These are phyloP conservation scores for Vanrija humicola DNA, from an alignment of 1,284 basidiomycete species.

Conservation along the genomic window DNA sequence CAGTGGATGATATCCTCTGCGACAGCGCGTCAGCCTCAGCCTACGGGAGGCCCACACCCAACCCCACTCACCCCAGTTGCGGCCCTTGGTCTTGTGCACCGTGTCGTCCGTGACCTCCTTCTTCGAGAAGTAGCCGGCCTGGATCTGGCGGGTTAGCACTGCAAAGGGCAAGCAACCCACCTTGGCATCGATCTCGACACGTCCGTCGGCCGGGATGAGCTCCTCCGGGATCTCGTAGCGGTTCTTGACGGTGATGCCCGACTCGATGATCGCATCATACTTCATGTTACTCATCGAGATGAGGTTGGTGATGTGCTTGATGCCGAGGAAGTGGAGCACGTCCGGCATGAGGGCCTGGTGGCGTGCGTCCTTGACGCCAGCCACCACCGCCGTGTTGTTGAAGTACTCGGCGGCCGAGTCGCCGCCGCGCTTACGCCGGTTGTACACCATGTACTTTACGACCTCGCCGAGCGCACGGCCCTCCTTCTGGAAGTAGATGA, in stretches of 20 bases:
- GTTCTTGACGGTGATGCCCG: slow-evolving; percentile 76
- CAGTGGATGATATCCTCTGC: slow-evolving; percentile 33
- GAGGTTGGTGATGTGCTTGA: slow-evolving; percentile 82
- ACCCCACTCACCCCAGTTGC: slow-evolving; percentile 64
- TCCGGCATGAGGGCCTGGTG: slow-evolving; percentile 97
- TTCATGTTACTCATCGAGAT: slow-evolving; percentile 83
- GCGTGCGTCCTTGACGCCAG: slow-evolving; percentile 92
- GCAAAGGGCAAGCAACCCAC: slow-evolving; percentile 11
- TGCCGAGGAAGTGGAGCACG: slow-evolving; percentile 88
- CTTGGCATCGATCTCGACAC: slow-evolving; percentile 92
- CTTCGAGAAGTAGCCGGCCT: slow-evolving; percentile 85
- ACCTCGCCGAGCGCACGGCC: slow-evolving; percentile 89
- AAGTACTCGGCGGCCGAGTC: slow-evolving; percentile 93
- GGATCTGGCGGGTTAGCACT: slow-evolving; percentile 55
- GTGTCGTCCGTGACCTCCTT: slow-evolving; percentile 66
- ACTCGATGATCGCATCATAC: slow-evolving; percentile 85
- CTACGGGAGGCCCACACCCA: neutral
- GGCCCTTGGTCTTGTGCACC: slow-evolving; percentile 77
- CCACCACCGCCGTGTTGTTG: slow-evolving; percentile 85
- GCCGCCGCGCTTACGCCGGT: slow-evolving; percentile 87
- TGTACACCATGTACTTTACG: slow-evolving; percentile 74
- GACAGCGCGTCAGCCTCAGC: slow-evolving; percentile 1
- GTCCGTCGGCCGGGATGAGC: slow-evolving; percentile 81
- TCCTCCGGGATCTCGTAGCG: slow-evolving; percentile 83
- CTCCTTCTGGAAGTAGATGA: slow-evolving; percentile 86